Conservation (phyloP, 805 yeast genomes). For the Lachancea meyersii region DNA sequence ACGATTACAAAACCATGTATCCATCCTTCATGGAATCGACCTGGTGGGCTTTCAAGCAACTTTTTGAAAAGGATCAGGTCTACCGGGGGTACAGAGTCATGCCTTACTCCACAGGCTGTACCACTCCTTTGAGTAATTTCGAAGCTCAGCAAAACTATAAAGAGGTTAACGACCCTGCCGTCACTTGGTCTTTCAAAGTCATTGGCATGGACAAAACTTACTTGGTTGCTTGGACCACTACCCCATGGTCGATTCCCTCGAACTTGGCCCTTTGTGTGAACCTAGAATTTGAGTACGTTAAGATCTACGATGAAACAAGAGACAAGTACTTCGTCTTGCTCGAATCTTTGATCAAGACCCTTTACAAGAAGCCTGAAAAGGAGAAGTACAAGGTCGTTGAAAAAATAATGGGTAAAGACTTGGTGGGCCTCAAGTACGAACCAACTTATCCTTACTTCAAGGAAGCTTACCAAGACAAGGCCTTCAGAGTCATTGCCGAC, state of each 20-base stretch:
- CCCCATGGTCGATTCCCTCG: conserved; percentile 99
- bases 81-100: conserved; percentile 94
- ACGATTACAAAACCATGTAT: conserved; percentile 94
- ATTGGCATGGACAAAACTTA: conserved; percentile 73
- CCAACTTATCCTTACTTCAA: conserved; percentile 82
- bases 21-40: conserved; percentile 96
- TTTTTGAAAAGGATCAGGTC: conserved; percentile 78
- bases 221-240: conserved; percentile 97
- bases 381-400: conserved; percentile 83
- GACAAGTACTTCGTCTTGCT: conserved; percentile 75
- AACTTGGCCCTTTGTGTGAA: conserved; percentile 88
- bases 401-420: conserved; percentile 68
- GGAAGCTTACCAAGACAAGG: conserved; percentile 67
- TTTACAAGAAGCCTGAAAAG: conserved; percentile 91
- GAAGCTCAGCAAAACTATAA: conserved; percentile 98
- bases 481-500: conserved; percentile 75
- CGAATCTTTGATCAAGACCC: conserved; percentile 72
- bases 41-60: conserved; percentile 97
- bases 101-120: conserved; percentile 98
- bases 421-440: conserved; percentile 70
- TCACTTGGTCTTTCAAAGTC: conserved; percentile 82
- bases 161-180: conserved; percentile 95
- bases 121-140: conserved; percentile 93
- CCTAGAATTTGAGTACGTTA: conserved; percentile 85
- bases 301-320: conserved; percentile 83